A percentile compares a stretch with the other conserved stretches of the same genome.
phyloP scores from a whole-genome alignment of 2,329 filamentous ascomycete species.

The Coleophoma cylindrospora region DNA sequence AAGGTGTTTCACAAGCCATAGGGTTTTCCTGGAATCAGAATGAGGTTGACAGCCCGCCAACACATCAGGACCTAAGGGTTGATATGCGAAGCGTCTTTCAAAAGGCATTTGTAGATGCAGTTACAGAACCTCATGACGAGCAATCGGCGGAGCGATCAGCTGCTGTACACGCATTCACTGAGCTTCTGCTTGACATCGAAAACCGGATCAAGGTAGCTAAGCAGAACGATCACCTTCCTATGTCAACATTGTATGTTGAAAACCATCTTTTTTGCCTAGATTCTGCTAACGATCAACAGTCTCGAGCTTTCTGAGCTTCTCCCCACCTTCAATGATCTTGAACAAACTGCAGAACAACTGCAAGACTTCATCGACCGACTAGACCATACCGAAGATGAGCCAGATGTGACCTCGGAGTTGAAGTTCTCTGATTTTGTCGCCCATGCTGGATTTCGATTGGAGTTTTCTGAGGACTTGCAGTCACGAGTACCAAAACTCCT shows the following conservation, averaged over 20 bases:
- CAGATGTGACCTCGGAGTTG: conserved; percentile 9
- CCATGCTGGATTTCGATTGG: conserved; percentile 8
- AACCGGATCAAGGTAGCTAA: conserved; percentile 8
- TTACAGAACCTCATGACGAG: background rate
- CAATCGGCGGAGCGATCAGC: background rate
- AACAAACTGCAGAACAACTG: conserved; percentile 14
- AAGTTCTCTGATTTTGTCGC: conserved; percentile 13
- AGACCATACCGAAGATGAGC: background rate
- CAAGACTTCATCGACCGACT: conserved; percentile 4
- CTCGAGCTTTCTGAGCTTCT: conserved; percentile 15
- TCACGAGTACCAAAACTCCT: conserved; percentile 10
- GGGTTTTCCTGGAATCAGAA: background rate
- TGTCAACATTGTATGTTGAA: conserved; percentile 12
- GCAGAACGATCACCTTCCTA: conserved; percentile 7
- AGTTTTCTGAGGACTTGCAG: background rate
- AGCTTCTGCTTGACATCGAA: conserved; percentile 6
- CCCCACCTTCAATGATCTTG: conserved; percentile 17
- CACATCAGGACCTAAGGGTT: background rate
- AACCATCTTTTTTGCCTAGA: too few relatives aligned
- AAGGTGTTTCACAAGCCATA: background rate
- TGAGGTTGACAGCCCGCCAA: background rate
- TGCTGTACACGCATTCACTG: conserved; percentile 1
- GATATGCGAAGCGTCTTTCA: background rate
- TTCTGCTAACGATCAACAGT: conserved; percentile 3
- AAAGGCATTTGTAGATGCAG: background rate